Base-by-base conservation (phyloP, 208 protist species). In the Acanthamoeba quina region DNA sequence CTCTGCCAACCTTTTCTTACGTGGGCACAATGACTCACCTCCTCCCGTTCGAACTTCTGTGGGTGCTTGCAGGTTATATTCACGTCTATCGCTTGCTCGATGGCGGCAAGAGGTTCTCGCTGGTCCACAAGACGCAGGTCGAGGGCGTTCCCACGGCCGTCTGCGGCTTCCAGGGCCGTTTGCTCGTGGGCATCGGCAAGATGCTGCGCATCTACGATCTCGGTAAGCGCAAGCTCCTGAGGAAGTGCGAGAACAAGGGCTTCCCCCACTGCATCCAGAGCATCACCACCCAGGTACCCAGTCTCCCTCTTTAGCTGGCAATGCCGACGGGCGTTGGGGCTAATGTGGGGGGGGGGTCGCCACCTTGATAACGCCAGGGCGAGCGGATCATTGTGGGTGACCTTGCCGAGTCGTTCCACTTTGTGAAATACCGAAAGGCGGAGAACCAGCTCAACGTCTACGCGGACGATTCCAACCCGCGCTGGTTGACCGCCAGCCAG, bases 121-220 rank as follows among this genome's bases (percentile, higher is more conserved):
- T 96, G 19, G 52, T 96, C 6, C 97, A 98, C 92, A 97, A 97
- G 91, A 99, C 98, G 41, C 74, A 90, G 52, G 90, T 98, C 13
- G 96, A 98, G 24, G 97, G 95, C 72, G 90, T 98, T 21, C 98
- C 98, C 4, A 68, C 82, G 15, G 98, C 98, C 7, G 11, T 99
- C 1, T 37, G 34, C 19, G 19, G 80, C 13, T 99, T 98, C 92
- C 95, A 97, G 91, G 98, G 97, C 11, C 83, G 95, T 29, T 62
- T 98, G 19, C 41, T 98, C 5, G 97, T 94, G 24, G 97, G 98
- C 66, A 92, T 98, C 2, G 97, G 96, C 21, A 95, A 96, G 29
- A 56, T 54, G 4, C 94, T 99, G 31, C 92, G 97, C 68, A 91
- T 99, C 56, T 99, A 98, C 94, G 98, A 99, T 62, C 82, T 98